These are phyloP conservation scores for Globisporangium cystogenes DNA, from an alignment of 352 stramenopile species.

Conservation along the genomic window DNA sequence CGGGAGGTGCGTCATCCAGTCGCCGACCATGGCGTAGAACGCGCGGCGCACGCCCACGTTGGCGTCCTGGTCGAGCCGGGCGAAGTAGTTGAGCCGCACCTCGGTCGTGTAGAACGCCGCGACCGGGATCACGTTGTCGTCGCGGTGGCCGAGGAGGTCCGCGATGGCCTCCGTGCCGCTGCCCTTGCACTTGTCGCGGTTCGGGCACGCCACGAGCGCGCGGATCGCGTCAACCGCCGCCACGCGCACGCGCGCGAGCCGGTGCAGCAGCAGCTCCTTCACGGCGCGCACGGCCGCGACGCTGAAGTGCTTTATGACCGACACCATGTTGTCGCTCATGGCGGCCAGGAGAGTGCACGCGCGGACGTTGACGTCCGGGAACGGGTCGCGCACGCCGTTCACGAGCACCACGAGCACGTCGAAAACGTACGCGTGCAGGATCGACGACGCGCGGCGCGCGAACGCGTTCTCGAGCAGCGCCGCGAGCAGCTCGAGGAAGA, in stretches of 20 bases:
- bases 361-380: slow-evolving; percentile 79
- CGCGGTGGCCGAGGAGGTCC: slow-evolving; percentile 92
- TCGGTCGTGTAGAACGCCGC: slow-evolving; percentile 91
- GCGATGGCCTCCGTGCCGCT: slow-evolving; percentile 93
- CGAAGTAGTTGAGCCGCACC: slow-evolving; percentile 92
- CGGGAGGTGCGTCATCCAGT: slow-evolving; percentile 89
- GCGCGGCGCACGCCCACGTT: slow-evolving; percentile 72
- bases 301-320: slow-evolving; percentile 93
- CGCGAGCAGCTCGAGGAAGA: slow-evolving; percentile 47
- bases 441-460: slow-evolving; percentile 42
- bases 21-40: slow-evolving; percentile 85
- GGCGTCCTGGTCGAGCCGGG: slow-evolving; percentile 85
- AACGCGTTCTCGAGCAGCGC: slow-evolving; percentile 54
- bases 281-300: slow-evolving; percentile 81
- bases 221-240: slow-evolving; percentile 81
- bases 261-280: slow-evolving; percentile 84
- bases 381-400: slow-evolving; percentile 82
- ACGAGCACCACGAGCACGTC: slow-evolving; percentile 67
- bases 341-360: slow-evolving; percentile 42
- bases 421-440: slow-evolving; percentile 80
- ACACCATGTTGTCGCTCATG: slow-evolving; percentile 72
- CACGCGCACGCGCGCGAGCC: slow-evolving; percentile 87
- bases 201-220: slow-evolving; percentile 76
- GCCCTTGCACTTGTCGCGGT: slow-evolving; percentile 90
- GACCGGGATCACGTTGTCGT: slow-evolving; percentile 95